Evolutionary conservation across 2,329 filamentous ascomycete species (phyloP).

Genomic region (Chaetothyriales sp.): DNA sequence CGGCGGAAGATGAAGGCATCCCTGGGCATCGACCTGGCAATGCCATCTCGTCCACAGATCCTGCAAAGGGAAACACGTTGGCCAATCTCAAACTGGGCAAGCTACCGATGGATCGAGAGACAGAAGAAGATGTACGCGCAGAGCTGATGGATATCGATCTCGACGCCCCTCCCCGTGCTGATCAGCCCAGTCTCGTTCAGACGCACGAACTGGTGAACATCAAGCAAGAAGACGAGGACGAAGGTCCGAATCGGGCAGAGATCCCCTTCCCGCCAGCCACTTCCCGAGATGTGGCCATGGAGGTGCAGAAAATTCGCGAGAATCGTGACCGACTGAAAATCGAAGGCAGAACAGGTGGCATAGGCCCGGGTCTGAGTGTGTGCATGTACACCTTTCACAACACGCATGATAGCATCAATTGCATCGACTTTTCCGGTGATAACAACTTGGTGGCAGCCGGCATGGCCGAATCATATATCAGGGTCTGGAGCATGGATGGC

Average conservation of each 20-base stretch:
- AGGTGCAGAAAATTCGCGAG: slow-evolving; percentile 87
- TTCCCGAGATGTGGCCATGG: slow-evolving; percentile 80
- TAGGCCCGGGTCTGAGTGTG: slow-evolving; percentile 70
- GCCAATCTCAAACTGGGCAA: slow-evolving; percentile 62
- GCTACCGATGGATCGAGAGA: slow-evolving; percentile 66
- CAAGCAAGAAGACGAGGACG: slow-evolving; percentile 79
- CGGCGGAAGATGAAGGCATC: slow-evolving; percentile 55
- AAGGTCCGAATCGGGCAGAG: slow-evolving; percentile 63
- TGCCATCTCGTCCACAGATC: slow-evolving; percentile 45
- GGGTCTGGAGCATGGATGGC: slow-evolving; percentile 83
- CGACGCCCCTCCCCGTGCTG: slow-evolving; percentile 57
- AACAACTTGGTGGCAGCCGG: slow-evolving; percentile 75
- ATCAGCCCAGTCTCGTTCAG: slow-evolving; percentile 62
- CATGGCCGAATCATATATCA: slow-evolving; percentile 87
- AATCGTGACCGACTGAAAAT: slow-evolving; percentile 85
- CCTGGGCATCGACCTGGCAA: slow-evolving; percentile 54
- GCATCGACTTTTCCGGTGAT: slow-evolving; percentile 89
- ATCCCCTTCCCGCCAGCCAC: slow-evolving; percentile 79
- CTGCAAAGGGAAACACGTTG: slow-evolving; percentile 42
- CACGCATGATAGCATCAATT: slow-evolving; percentile 81
- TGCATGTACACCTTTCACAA: slow-evolving; percentile 99
- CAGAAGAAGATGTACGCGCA: slow-evolving; percentile 72
- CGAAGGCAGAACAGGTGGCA: slow-evolving; percentile 66
- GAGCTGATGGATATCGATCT: slow-evolving; percentile 76
- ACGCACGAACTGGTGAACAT: slow-evolving; percentile 69